These are phyloP conservation scores for Fusarium pseudocircinatum DNA, from an alignment of 2,329 filamentous ascomycete species.

Conservation along the genomic window DNA sequence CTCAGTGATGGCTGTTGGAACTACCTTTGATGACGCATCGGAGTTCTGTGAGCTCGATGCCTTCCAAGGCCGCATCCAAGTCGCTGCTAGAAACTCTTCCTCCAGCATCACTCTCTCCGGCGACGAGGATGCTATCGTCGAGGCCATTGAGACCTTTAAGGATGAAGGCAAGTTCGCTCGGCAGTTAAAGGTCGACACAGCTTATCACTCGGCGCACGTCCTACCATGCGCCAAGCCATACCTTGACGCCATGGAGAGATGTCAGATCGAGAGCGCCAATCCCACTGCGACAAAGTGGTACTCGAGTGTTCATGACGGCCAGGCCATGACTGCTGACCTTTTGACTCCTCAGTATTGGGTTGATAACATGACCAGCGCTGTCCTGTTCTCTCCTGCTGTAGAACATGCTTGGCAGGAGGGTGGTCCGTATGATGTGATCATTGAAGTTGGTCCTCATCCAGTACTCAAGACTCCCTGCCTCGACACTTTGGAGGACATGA, in stretches of 20 bases:
- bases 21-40: neutral
- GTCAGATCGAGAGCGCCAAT: neutral
- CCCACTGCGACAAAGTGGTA: neutral
- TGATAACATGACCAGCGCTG: neutral
- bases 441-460: constrained; percentile 9
- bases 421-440: neutral
- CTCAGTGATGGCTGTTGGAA: constrained; percentile 9
- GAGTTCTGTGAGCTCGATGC: neutral
- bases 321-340: neutral
- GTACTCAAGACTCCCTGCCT: neutral
- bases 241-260: neutral
- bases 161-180: neutral
- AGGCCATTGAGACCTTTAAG: neutral
- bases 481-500: accelerated
- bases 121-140: neutral
- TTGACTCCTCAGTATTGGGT: neutral
- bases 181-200: neutral
- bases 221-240: neutral
- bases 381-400: neutral
- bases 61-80: neutral
- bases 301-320: neutral
- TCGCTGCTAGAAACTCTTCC: neutral
- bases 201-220: constrained; percentile 4
- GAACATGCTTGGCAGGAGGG: neutral
- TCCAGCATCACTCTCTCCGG: neutral